Percentiles rank a stretch among this genome's conserved stretches.
phyloP scores from a whole-genome alignment of 108 stramenopile genomes.

The Aureococcus anophagefferens region DNA sequence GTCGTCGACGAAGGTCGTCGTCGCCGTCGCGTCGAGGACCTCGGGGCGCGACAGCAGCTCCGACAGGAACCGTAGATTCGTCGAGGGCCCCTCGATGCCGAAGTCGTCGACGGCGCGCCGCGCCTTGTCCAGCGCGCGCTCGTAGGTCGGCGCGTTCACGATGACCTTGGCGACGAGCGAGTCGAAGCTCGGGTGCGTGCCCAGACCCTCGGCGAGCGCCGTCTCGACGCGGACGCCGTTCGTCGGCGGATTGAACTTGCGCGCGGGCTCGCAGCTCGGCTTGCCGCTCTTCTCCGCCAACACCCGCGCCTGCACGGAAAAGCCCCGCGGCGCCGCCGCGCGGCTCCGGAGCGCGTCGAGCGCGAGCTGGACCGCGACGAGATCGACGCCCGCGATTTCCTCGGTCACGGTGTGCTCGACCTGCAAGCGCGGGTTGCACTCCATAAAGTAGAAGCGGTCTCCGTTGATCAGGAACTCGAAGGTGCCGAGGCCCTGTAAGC shows the following conservation, averaged over 20 bases:
- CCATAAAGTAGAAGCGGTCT: conserved; percentile 44
- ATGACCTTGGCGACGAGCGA: too few species aligned
- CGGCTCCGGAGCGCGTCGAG: conserved; percentile 36
- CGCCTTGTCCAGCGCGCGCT: too few species aligned
- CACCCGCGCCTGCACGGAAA: conserved; percentile 48
- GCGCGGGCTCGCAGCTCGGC: neutral
- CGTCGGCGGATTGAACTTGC: neutral
- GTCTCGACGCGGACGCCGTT: conserved; percentile 1
- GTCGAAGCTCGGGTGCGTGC: too few species aligned
- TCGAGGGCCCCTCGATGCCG: too few species aligned
- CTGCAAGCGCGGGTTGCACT: conserved; percentile 56
- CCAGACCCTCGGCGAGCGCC: too few species aligned
- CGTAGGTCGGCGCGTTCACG: too few species aligned
- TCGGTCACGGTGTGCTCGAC: conserved; percentile 46
- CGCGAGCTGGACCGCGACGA: conserved; percentile 47
- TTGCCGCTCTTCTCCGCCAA: conserved; percentile 34
- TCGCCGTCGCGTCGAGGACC: too few species aligned
- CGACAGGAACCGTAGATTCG: too few species aligned
- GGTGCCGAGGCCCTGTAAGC: conserved; percentile 54
- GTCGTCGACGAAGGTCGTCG: too few species aligned
- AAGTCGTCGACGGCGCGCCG: too few species aligned
- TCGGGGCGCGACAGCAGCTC: too few species aligned
- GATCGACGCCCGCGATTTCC: conserved; percentile 28
- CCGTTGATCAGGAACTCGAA: conserved; percentile 54
- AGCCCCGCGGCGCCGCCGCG: conserved; percentile 14